Base-by-base conservation (phyloP, 2,329 filamentous ascomycete genomes). In the Xylariaceae sp. region DNA sequence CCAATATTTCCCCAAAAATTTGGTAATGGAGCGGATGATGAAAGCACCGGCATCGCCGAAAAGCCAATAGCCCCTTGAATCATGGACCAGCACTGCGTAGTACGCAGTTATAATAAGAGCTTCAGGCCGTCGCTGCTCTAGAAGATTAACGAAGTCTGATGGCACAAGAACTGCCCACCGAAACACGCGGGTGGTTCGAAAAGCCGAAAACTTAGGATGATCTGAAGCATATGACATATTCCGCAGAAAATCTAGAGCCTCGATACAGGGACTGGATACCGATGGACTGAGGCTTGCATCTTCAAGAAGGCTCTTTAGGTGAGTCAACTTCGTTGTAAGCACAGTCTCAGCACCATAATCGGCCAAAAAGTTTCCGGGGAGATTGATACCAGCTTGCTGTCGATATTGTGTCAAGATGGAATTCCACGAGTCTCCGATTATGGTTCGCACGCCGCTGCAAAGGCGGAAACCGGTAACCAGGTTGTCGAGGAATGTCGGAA, bases 71-170 rank as follows among this genome's bases (percentile, higher is more conserved):
- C 70, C 56, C 6, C 66, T 65, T n/a, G 65, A 67, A 1, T 60
- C 57, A 60, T 78, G 72, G 16, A 77, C 48, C 3, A 77, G 55
- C 7, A 79, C 74, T 0, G 73, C 73, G 57, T 75, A 79, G 57
- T 80, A 74, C 2, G 75, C 76, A 4, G 79, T 67, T 14, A 79
- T 67, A 12, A 76, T 71, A 8, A 80, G 60, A 1, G 77, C 75
- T 55, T 79, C 75, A 0, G 76, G 75, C 16, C 67, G 64, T 16
- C 73, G 69, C 48, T 73, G 67, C 12, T 66, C 61, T 3, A 78
- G 60, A 16, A 77, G 66, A 1, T 68, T 60, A 6, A 70, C 62
- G 50, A 71, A 77, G 6, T 68, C 67, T 5, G 44, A 3, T 2
- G 63, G 47, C 2, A 66, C 37, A 5, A 41, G 17, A 6, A 67